phyloP scores from a whole-genome alignment of 140 eudicot genomes.

The Flaveria floridana region DNA sequence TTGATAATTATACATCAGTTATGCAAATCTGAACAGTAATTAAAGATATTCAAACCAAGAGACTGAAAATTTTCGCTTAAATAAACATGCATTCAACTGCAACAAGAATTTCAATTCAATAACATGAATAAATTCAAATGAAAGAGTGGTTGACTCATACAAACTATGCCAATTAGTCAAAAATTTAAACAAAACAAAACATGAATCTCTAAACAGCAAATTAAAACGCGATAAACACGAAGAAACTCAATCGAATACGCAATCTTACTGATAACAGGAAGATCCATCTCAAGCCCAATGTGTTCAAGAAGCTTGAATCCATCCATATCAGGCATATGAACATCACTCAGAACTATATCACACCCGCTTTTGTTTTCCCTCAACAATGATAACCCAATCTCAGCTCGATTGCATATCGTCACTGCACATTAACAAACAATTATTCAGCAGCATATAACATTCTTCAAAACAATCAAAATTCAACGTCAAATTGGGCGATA shows the following conservation, averaged over 20 bases:
- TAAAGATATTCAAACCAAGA: background rate
- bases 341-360: conserved; percentile 84
- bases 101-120: background rate
- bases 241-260: background rate
- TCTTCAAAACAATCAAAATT: background rate
- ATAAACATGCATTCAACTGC: background rate
- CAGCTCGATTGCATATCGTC: conserved; percentile 39
- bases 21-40: conserved; percentile 2
- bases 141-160: conserved; percentile 5
- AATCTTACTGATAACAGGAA: conserved; percentile 81
- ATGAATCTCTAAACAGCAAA: background rate
- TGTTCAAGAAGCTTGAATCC: conserved; percentile 88
- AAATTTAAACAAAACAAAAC: conserved; percentile 7
- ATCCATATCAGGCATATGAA: conserved; percentile 98
- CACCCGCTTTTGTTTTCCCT: conserved; percentile 62
- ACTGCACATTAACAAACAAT: conserved; percentile 32
- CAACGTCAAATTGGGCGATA: conserved; percentile 4
- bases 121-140: background rate
- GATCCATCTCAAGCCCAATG: conserved; percentile 88
- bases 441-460: no score
- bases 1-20: background rate
- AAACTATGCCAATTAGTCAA: background rate
- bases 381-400: conserved; percentile 43
- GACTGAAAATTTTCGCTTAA: background rate
- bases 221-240: background rate